Conservation (phyloP, 2,329 filamentous ascomycete species). For the Raffaelea arxii region DNA sequence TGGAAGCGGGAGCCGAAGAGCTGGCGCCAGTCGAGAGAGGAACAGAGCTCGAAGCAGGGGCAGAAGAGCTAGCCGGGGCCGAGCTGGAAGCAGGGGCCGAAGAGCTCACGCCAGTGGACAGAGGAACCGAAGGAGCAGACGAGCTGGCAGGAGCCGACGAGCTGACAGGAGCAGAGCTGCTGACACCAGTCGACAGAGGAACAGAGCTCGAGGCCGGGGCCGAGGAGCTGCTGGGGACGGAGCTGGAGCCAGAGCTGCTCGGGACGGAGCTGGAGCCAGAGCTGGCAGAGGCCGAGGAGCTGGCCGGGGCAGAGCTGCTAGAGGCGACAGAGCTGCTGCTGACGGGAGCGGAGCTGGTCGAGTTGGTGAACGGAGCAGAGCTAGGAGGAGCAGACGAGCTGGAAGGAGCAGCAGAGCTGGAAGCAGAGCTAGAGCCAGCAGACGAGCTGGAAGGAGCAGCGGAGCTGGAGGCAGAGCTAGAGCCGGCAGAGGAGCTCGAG, state of each 20-base stretch:
- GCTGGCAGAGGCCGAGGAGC: background rate
- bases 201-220: background rate
- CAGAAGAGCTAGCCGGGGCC: no score
- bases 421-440: background rate
- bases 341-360: background rate
- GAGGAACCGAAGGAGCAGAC: no score
- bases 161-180: background rate
- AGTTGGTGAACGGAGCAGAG: background rate
- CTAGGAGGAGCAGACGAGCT: background rate
- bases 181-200: background rate
- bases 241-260: background rate
- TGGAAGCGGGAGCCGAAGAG: background rate
- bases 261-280: background rate
- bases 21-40: background rate
- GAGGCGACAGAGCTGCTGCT: background rate
- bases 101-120: no score
- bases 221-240: background rate
- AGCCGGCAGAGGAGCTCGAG: background rate
- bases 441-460: background rate
- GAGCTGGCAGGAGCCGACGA: background rate
- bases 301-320: background rate
- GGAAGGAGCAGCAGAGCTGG: background rate
- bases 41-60: background rate
- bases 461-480: background rate
- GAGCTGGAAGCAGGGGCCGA: background rate